A percentile compares a stretch with the other conserved stretches of the same genome.
Conservation (phyloP, 2,329 filamentous ascomycete genomes). For the Helminthosporium solani region DNA sequence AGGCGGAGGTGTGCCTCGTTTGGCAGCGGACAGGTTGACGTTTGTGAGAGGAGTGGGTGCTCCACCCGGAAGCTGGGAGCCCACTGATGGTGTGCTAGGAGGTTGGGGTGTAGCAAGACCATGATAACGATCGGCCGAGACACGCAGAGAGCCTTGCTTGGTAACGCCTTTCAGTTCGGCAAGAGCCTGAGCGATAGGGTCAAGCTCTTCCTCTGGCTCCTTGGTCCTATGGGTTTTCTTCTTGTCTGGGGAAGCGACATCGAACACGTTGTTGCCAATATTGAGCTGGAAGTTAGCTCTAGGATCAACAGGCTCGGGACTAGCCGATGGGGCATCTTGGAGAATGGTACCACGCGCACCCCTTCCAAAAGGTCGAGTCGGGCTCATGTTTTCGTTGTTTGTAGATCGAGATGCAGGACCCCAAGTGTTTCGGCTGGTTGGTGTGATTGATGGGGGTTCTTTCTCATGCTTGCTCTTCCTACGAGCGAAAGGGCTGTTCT, state of each 20-base stretch:
- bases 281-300: slow-evolving; percentile 91
- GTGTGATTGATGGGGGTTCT: slow-evolving; percentile 51
- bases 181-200: slow-evolving; percentile 89
- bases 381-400: slow-evolving; percentile 47
- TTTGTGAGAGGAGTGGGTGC: slow-evolving; percentile 49
- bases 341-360: slow-evolving; percentile 29
- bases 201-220: slow-evolving; percentile 61
- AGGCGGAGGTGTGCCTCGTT: slow-evolving; percentile 78
- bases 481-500: slow-evolving; percentile 83
- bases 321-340: slow-evolving; percentile 44
- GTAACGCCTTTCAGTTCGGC: slow-evolving; percentile 86
- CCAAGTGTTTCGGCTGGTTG: slow-evolving; percentile 56
- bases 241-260: slow-evolving; percentile 75
- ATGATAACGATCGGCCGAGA: slow-evolving; percentile 94
- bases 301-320: slow-evolving; percentile 79
- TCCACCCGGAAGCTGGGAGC: slow-evolving; percentile 43
- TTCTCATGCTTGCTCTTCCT: slow-evolving; percentile 84
- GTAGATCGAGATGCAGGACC: slow-evolving; percentile 44
- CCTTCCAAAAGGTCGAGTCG: slow-evolving; percentile 43
- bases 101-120: slow-evolving; percentile 81
- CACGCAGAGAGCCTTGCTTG: slow-evolving; percentile 78
- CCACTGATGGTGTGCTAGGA: slow-evolving; percentile 41
- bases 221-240: slow-evolving; percentile 47
- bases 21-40: slow-evolving; percentile 54
- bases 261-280: slow-evolving; percentile 92